Percentiles rank a stretch among this genome's conserved stretches.
These are phyloP conservation scores for Cladosporium halotolerans DNA, from an alignment of 2,329 filamentous ascomycete genomes.

Conservation along the genomic window DNA sequence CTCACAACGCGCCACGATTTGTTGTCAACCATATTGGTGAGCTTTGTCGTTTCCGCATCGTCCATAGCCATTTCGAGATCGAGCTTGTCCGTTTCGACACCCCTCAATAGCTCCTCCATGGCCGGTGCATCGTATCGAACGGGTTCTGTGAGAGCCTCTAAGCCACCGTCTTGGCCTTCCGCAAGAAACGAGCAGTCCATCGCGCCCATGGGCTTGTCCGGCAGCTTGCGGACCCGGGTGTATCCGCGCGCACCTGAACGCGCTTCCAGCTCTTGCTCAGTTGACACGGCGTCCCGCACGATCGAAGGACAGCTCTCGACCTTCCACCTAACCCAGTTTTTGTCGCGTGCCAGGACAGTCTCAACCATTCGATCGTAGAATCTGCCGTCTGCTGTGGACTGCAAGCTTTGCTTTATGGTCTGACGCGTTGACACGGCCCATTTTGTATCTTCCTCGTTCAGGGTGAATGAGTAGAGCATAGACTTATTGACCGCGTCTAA, in stretches of 20 bases:
- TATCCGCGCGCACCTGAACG: constrained; percentile 59
- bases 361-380: constrained; percentile 97
- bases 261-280: constrained; percentile 63
- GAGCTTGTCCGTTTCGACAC: constrained; percentile 73
- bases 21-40: constrained; percentile 69
- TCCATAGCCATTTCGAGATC: constrained; percentile 75
- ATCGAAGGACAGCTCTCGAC: constrained; percentile 88
- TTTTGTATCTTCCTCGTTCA: constrained; percentile 77
- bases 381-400: constrained; percentile 61
- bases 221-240: constrained; percentile 65
- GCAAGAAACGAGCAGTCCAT: constrained; percentile 73
- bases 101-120: constrained; percentile 62
- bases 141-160: constrained; percentile 63
- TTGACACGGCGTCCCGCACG: constrained; percentile 64
- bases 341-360: constrained; percentile 88
- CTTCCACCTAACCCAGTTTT: constrained; percentile 99
- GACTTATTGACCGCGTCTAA: constrained; percentile 67
- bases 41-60: constrained; percentile 53
- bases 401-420: constrained; percentile 75
- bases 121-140: constrained; percentile 62
- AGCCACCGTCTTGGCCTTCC: constrained; percentile 55
- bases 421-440: constrained; percentile 78
- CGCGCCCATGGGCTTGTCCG: constrained; percentile 62
- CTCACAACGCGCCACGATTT: constrained; percentile 87
- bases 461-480: constrained; percentile 70